Evolutionary conservation across 169 alveolate genomes (phyloP).

Genomic region (Plasmodium blacklocki): DNA sequence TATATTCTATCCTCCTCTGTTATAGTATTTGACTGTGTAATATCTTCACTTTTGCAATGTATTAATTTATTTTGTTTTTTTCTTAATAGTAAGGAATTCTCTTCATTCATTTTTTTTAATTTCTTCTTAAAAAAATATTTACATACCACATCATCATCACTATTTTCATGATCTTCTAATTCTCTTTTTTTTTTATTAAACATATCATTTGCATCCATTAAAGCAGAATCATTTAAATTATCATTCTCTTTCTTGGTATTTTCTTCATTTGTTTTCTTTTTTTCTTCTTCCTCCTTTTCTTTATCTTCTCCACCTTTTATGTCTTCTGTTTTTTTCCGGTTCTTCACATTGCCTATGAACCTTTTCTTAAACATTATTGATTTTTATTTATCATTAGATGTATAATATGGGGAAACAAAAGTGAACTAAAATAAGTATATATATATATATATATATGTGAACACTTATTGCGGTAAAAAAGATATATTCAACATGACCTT

Average conservation of each 20-base stretch:
- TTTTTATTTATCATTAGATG: conserved; percentile 7
- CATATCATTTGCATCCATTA: conserved; percentile 10
- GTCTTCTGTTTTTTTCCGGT: conserved; percentile 56
- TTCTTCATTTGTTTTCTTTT: conserved; percentile 33
- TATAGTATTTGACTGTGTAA: conserved; percentile 72
- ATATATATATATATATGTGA: neutral
- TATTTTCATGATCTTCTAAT: conserved; percentile 21
- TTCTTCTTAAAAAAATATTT: conserved; percentile 58
- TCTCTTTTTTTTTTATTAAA: conserved; percentile 6
- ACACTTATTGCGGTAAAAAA: neutral
- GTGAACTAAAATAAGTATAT: neutral
- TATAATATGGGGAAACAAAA: neutral
- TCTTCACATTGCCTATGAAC: conserved; percentile 36
- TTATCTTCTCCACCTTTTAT: conserved; percentile 53
- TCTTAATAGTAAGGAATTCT: conserved; percentile 38
- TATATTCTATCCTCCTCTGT: conserved; percentile 69
- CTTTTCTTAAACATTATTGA: conserved; percentile 66
- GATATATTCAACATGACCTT: too few species aligned
- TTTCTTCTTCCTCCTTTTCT: conserved; percentile 31
- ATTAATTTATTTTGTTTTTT: conserved; percentile 59
- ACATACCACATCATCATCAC: conserved; percentile 70
- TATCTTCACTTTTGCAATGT: conserved; percentile 41
- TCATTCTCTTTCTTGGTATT: conserved; percentile 17
- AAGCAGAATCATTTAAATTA: conserved; percentile 2
- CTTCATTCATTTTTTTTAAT: conserved; percentile 66